phyloP scores from a whole-genome alignment of 176 grass and related monocot genomes.

The Calamus simplicifolius region DNA sequence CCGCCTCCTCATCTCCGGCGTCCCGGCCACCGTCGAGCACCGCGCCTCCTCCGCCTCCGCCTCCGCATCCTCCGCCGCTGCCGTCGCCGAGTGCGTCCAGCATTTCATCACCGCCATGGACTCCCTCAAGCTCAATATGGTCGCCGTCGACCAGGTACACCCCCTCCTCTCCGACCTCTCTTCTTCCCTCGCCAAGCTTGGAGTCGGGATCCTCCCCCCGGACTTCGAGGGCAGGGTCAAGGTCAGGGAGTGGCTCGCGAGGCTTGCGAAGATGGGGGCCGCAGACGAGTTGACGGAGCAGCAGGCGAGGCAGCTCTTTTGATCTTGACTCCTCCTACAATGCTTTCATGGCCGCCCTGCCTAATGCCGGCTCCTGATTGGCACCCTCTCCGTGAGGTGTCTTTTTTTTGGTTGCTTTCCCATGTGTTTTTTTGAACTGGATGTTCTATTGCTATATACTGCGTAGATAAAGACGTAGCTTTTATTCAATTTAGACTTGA shows the following conservation, averaged over 20 bases:
- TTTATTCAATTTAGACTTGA: no score
- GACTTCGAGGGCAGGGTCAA: constrained; percentile 93
- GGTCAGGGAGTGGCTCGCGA: constrained; percentile 74
- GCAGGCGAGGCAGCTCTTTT: constrained; percentile 87
- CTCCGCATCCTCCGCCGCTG: constrained; percentile 19
- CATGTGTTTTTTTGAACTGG: no score
- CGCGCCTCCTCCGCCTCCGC: constrained; percentile 44
- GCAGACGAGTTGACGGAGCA: constrained; percentile 89
- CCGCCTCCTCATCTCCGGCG: constrained; percentile 77
- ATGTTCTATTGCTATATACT: no score
- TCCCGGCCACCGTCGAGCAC: constrained; percentile 94
- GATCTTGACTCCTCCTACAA: constrained; percentile 86
- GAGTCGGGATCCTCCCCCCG: constrained; percentile 44
- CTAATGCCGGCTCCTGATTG: constrained; percentile 45
- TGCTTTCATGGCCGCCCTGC: constrained; percentile 78
- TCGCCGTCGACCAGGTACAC: constrained; percentile 91
- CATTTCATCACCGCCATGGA: constrained; percentile 97
- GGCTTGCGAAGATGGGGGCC: constrained; percentile 83
- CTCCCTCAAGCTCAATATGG: constrained; percentile 91
- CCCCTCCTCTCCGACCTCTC: constrained; percentile 83
- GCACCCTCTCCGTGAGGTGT: not conserved
- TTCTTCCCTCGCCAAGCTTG: constrained; percentile 61
- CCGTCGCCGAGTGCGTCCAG: constrained; percentile 90
- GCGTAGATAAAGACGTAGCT: no score
- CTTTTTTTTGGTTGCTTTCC: not conserved